Base-by-base conservation (phyloP, 805 yeast genomes). In the Pichia insulana region DNA sequence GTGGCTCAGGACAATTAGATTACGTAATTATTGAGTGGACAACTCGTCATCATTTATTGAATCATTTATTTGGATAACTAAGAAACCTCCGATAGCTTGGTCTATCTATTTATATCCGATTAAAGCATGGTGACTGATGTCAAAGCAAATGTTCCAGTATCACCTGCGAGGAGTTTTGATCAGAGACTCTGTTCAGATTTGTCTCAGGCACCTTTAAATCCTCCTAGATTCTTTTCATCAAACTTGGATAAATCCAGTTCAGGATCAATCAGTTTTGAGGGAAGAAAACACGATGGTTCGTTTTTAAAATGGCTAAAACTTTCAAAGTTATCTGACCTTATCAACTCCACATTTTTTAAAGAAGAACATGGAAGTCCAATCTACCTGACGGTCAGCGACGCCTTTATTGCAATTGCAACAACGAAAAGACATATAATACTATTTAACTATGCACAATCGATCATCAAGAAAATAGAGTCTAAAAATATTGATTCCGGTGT, bases 401-500 rank as follows among this genome's bases (percentile, higher is more conserved):
- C 32, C 7, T 51, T 70, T 27, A 64, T 82, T 7, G 76, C 76
- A 0, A 52, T 88, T 7, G 96, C 95, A 2, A 88, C 96, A 0
- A 53, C 71, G 0, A 73, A 71, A 39, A 95, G 95, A 2, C 63
- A 58, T 30, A 64, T 86, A 0, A 58, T 84, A 5, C 66, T 83
- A 5, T 88, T 85, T 58, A 82, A 80, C 52, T 80, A 78, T 47
- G 71, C 71, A 35, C 96, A 89, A 57, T 66, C 64, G 26, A 55
- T 83, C 4, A 63, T 70, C 12, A 61, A 62, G 34, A 67, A 70
- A 2, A 55, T 81, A 13, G 51, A 50, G n/a, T 50, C 58, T 11
- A 50, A 57, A 4, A 49, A 48, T 16, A 61, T 65, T 1, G 41
- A 57, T 1, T 60, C 60, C 12, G 56, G 67, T 30, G 78, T 81